A percentile compares a stretch with the other conserved stretches of the same genome.
Evolutionary conservation across 805 yeast genomes (phyloP).

Genomic region (Candida germanica): DNA sequence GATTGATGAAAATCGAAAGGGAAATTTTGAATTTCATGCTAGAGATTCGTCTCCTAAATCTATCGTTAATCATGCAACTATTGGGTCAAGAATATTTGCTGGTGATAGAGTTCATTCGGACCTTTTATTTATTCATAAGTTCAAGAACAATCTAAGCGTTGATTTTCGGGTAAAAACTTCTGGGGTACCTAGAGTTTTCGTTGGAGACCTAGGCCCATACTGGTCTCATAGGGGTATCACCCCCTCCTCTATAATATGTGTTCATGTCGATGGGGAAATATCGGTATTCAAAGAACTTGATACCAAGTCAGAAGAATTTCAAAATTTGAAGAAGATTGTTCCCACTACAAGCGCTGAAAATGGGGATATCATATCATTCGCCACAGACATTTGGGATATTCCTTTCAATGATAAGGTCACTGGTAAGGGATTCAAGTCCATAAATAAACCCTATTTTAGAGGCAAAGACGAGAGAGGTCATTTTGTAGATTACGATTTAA

Average conservation of each 20-base stretch:
- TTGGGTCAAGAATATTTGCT: slow-evolving; percentile 22
- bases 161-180: slow-evolving; percentile 17
- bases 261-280: slow-evolving; percentile 40
- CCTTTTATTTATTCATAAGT: slow-evolving; percentile 21
- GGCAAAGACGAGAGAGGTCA: slow-evolving; percentile 20
- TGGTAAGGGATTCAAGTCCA: slow-evolving; percentile 37
- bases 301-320: slow-evolving; percentile 14
- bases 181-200: slow-evolving; percentile 32
- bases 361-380: slow-evolving; percentile 12
- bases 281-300: slow-evolving; percentile 16
- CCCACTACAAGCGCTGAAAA: slow-evolving; percentile 2
- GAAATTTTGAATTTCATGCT: slow-evolving; percentile 13
- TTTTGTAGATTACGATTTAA: slow-evolving; percentile 34
- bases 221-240: slow-evolving; percentile 7
- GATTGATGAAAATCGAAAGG: slow-evolving; percentile 6
- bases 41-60: slow-evolving; percentile 35
- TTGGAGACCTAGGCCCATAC: slow-evolving; percentile 16
- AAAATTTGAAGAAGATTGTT: slow-evolving; percentile 7
- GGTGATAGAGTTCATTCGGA: slow-evolving; percentile 37
- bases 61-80: slow-evolving; percentile 27
- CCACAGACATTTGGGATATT: slow-evolving; percentile 15
- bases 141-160: slow-evolving; percentile 7
- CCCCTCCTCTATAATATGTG: slow-evolving; percentile 16
- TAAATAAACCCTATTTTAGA: slow-evolving; percentile 36
- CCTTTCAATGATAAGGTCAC: slow-evolving; percentile 37